Evolutionary conservation across 768 basidiomycete species (phyloP).

Genomic region (Lentinula raphanica): DNA sequence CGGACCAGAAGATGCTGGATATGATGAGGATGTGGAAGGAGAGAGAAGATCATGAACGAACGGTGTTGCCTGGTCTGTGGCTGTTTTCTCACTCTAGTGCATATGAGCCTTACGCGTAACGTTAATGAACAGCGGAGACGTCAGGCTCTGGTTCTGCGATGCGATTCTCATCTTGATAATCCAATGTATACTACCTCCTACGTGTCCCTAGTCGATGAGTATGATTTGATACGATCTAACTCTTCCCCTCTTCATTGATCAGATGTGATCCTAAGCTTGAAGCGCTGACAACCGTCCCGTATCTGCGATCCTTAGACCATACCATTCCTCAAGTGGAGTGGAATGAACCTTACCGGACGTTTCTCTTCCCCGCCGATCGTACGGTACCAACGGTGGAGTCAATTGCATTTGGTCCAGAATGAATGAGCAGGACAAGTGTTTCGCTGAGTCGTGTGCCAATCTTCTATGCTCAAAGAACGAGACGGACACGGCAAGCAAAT

Average conservation of each 20-base stretch:
- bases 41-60: slow-evolving; percentile 16
- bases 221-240: too few species aligned
- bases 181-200: neutral
- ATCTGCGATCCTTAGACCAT: too few species aligned
- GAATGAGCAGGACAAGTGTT: too few species aligned
- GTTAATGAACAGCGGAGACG: neutral
- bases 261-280: too few species aligned
- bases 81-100: neutral
- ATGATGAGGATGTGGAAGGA: slow-evolving; percentile 21
- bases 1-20: slow-evolving; percentile 28
- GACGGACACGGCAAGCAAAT: too few species aligned
- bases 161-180: neutral
- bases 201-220: too few species aligned
- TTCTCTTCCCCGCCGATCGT: neutral
- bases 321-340: neutral
- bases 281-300: too few species aligned
- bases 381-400: too few species aligned
- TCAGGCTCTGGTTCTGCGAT: neutral
- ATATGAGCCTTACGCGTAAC: neutral
- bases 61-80: neutral
- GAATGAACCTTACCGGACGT: neutral
- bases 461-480: too few species aligned
- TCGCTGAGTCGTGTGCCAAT: too few species aligned
- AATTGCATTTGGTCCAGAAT: too few species aligned
- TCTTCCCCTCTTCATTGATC: too few species aligned